A percentile compares a stretch with the other conserved stretches of the same genome.
phyloP scores from a whole-genome alignment of 2,329 filamentous ascomycete species.

The Calonectria fujianensis region DNA sequence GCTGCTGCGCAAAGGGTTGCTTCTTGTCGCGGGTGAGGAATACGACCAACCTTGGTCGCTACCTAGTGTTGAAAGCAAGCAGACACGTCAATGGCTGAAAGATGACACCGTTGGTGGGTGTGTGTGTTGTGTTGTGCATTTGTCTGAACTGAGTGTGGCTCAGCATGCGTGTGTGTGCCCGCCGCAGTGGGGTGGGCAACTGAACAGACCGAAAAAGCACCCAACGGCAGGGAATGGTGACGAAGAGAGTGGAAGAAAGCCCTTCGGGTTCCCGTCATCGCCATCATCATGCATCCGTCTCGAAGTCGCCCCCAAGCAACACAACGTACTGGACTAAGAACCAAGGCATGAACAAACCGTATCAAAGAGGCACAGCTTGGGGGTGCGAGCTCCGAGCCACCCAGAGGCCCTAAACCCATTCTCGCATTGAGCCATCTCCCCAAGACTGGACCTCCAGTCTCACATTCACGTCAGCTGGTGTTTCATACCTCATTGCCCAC shows the following conservation, averaged over 20 bases:
- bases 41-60: neutral
- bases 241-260: slow-evolving; percentile 44
- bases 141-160: slow-evolving; percentile 17
- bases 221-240: slow-evolving; percentile 38
- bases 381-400: slow-evolving; percentile 8
- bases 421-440: slow-evolving; percentile 38
- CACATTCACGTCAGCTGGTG: slow-evolving; percentile 33
- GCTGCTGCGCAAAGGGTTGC: neutral
- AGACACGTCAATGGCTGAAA: slow-evolving; percentile 45
- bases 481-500: slow-evolving; percentile 33
- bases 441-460: slow-evolving; percentile 24
- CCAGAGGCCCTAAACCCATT: slow-evolving; percentile 17
- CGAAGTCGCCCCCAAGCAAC: slow-evolving; percentile 10
- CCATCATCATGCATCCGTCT: slow-evolving; percentile 48
- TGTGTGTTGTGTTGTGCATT: slow-evolving; percentile 30
- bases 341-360: slow-evolving; percentile 18
- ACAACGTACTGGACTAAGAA: neutral
- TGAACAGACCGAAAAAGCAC: slow-evolving; percentile 29
- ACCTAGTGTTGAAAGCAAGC: slow-evolving; percentile 14
- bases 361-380: slow-evolving; percentile 12
- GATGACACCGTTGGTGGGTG: slow-evolving; percentile 29
- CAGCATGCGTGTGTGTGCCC: slow-evolving; percentile 1
- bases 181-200: slow-evolving; percentile 31
- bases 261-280: slow-evolving; percentile 46
- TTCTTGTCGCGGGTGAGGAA: neutral